Evolutionary conservation across 1,139 yeast genomes (phyloP), one percentile per base, ranked within the genome.

Genomic region (Ogataea hybrid): DNA sequence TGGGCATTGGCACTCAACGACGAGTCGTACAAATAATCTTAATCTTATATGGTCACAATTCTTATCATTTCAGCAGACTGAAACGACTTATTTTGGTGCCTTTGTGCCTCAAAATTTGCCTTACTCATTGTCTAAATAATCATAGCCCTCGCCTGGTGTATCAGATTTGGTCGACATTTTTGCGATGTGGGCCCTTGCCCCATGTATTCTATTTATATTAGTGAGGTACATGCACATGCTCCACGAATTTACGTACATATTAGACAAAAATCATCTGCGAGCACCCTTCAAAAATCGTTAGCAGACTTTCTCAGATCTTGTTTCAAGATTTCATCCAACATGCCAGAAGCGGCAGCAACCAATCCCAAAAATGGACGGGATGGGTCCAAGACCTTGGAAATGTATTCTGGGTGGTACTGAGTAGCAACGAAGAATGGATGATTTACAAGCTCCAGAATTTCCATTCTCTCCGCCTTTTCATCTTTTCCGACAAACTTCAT

Each of bases 371-470:
- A 86, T 43, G 99, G 99, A 66, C 88, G 79, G 28, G 97, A 89
- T 43, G 99, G 98, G 57, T 88, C 96, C 64, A 92, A 77, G 28
- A 94, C 98, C 68, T 94, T 88, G 35, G 97, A 88, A 55, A 90
- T 77, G 66, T 92, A 92, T 70, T 92, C 99, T 34, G 99, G 99
- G 64, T 92, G 99, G 70, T 90, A 92, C 71, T 92, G 99, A 32
- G 97, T 87, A 53, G 94, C 99, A 57, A 89, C 95, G 62, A 70
- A 90, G 71, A 83, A 92, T 61, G 94, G 95, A 65, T 90, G 97
- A 52, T 66, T 65, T 33, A 70, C 70, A 57, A 89, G 71, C 68
- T 92, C 98, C 47, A 88, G 75, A 48, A 89, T 82, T 69, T 92
- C 98, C 96, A 94, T 92, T 71, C 98, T 84, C 58, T 80, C 77